These are phyloP conservation scores for Lactarius vividus DNA, from an alignment of 768 basidiomycete species.

Conservation along the genomic window DNA sequence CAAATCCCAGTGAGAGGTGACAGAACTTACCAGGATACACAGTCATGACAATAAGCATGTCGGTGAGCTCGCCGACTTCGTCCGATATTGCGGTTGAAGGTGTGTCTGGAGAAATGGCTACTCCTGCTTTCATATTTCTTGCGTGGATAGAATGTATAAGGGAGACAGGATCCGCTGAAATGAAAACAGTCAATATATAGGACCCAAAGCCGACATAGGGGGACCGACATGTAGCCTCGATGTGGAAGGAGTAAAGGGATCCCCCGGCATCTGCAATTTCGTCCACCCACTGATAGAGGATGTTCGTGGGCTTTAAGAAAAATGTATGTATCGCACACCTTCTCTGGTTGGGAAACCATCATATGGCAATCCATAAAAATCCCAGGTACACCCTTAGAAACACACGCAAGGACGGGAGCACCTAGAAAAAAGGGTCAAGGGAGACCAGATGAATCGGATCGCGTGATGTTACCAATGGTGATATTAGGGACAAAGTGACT, in stretches of 20 bases:
- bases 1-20: not conserved
- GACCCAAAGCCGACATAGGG: not conserved
- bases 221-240: slow-evolving; percentile 85
- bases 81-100: slow-evolving; percentile 86
- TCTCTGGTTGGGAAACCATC: slow-evolving; percentile 96
- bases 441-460: slow-evolving; percentile 16
- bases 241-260: slow-evolving; percentile 92
- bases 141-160: slow-evolving; percentile 79
- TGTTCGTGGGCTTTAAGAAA: not conserved
- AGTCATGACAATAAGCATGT: slow-evolving; percentile 98
- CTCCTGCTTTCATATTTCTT: slow-evolving; percentile 89
- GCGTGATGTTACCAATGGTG: slow-evolving; percentile 70
- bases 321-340: slow-evolving; percentile 44
- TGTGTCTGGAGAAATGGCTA: slow-evolving; percentile 96
- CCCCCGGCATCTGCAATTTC: slow-evolving; percentile 96
- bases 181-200: slow-evolving; percentile 2
- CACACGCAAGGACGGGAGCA: slow-evolving; percentile 81
- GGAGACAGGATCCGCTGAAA: slow-evolving; percentile 62
- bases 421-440: slow-evolving; percentile 44
- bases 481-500: slow-evolving; percentile 99
- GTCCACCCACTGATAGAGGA: slow-evolving; percentile 75
- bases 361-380: slow-evolving; percentile 99
- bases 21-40: slow-evolving; percentile 75
- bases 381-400: slow-evolving; percentile 82
- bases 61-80: slow-evolving; percentile 74